These are phyloP conservation scores for Blastomyces parvus DNA, from an alignment of 2,329 filamentous ascomycete genomes.

Conservation along the genomic window DNA sequence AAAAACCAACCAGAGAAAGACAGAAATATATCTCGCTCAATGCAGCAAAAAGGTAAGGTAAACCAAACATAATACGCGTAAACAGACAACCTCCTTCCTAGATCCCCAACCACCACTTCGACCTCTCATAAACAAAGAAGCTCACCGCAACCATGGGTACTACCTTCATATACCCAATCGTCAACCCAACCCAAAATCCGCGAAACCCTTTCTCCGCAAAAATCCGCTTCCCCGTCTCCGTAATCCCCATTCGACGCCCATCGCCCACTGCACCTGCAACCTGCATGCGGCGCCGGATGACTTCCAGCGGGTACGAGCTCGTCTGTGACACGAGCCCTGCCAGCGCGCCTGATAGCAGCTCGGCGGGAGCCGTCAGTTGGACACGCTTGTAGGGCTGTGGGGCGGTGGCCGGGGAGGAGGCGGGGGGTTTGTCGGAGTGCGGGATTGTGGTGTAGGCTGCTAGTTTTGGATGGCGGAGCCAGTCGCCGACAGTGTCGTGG, in stretches of 20 bases:
- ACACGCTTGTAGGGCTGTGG: conserved; percentile 49
- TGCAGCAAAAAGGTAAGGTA: background rate
- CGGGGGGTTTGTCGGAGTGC: conserved; percentile 36
- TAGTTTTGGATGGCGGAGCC: conserved; percentile 61
- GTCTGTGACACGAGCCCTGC: conserved; percentile 88
- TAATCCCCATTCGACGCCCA: conserved; percentile 65
- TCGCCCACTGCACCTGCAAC: conserved; percentile 91
- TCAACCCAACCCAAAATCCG: conserved; percentile 87
- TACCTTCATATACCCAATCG: conserved; percentile 91
- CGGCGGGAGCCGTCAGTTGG: conserved; percentile 71
- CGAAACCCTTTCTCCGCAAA: conserved; percentile 62
- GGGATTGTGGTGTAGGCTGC: conserved; percentile 67
- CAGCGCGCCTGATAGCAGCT: conserved; percentile 72
- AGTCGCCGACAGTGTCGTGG: conserved; percentile 80
- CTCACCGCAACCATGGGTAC: conserved; percentile 74
- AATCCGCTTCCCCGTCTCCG: conserved; percentile 68
- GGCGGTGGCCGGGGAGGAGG: conserved; percentile 24
- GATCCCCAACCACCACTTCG: conserved; percentile 57
- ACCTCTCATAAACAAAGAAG: conserved; percentile 59
- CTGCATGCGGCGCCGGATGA: conserved; percentile 88
- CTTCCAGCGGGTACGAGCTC: conserved; percentile 84
- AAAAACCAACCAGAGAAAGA: background rate
- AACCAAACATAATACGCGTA: background rate
- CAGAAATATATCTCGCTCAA: conserved; percentile 4
- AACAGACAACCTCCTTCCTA: conserved; percentile 24